A percentile compares a stretch with the other conserved stretches of the same genome.
Evolutionary conservation across 805 yeast species (phyloP).

Genomic region (Lachancea mirantina): DNA sequence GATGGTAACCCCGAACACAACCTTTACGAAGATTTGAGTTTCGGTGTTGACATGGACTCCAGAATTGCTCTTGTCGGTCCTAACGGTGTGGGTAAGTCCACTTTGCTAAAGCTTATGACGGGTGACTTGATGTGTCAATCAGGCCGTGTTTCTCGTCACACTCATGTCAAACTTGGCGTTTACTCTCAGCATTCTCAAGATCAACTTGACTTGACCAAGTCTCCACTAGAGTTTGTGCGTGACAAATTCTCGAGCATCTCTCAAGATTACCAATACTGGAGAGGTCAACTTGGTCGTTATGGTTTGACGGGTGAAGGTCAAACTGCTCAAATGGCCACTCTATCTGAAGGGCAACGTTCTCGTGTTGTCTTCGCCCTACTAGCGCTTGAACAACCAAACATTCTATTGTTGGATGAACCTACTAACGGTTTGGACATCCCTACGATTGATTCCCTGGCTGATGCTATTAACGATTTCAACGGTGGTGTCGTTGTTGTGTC

Average conservation of each 20-base stretch:
- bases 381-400: constrained; percentile 93
- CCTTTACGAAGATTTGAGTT: constrained; percentile 82
- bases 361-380: constrained; percentile 95
- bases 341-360: constrained; percentile 98
- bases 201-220: constrained; percentile 91
- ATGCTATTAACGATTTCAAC: constrained; percentile 85
- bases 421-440: constrained; percentile 98
- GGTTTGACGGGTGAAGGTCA: constrained; percentile 99
- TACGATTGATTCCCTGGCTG: constrained; percentile 95
- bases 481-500: constrained; percentile 99
- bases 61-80: constrained; percentile 98
- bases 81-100: constrained; percentile 98
- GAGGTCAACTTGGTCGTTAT: constrained; percentile 95
- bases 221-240: constrained; percentile 94
- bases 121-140: constrained; percentile 84
- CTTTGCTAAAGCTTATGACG: constrained; percentile 92
- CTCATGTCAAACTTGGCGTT: constrained; percentile 96
- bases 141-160: constrained; percentile 95
- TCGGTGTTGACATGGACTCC: constrained; percentile 99
- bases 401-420: constrained; percentile 95
- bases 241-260: constrained; percentile 84
- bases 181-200: constrained; percentile 99
- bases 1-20: constrained; percentile 77
- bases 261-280: constrained; percentile 98
- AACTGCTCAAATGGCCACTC: constrained; percentile 96